phyloP scores from a whole-genome alignment of 108 stramenopile genomes.

The Cyclostephanos tholiformis region DNA sequence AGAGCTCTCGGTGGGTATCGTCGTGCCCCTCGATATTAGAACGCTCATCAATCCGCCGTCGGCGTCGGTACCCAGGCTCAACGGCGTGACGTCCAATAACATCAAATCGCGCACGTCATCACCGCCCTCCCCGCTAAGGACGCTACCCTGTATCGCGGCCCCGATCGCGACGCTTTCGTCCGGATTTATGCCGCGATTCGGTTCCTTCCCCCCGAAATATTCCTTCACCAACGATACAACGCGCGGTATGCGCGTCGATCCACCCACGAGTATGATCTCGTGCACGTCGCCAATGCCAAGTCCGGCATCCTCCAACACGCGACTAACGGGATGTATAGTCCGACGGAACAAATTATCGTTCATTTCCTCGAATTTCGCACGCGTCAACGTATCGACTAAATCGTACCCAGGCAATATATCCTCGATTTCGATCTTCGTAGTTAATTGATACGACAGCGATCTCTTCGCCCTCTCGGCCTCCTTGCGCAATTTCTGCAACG shows the following conservation, averaged over 20 bases:
- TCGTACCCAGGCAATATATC: slow-evolving; percentile 84
- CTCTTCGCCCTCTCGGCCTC: slow-evolving; percentile 93
- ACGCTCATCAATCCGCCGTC: slow-evolving; percentile 92
- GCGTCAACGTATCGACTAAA: slow-evolving; percentile 87
- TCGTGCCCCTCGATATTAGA: slow-evolving; percentile 84
- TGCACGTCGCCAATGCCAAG: slow-evolving; percentile 90
- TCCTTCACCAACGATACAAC: slow-evolving; percentile 92
- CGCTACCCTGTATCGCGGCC: slow-evolving; percentile 96
- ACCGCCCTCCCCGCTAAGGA: slow-evolving; percentile 84
- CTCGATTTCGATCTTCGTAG: slow-evolving; percentile 90
- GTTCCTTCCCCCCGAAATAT: slow-evolving; percentile 96
- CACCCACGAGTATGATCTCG: slow-evolving; percentile 96
- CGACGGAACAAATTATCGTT: slow-evolving; percentile 97
- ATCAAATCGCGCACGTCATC: slow-evolving; percentile 84
- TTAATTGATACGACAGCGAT: slow-evolving; percentile 73
- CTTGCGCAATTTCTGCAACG: slow-evolving; percentile 84
- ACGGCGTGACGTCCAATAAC: slow-evolving; percentile 92
- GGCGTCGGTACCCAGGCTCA: slow-evolving; percentile 93
- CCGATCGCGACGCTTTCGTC: slow-evolving; percentile 98
- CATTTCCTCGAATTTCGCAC: slow-evolving; percentile 97
- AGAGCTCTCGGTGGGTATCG: slow-evolving; percentile 90
- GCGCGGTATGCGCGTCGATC: slow-evolving; percentile 97
- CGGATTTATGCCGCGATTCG: slow-evolving; percentile 91
- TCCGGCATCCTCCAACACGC: slow-evolving; percentile 92
- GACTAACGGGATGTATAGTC: slow-evolving; percentile 89